Evolutionary conservation across 345 rosid species (phyloP).

Genomic region (Hibiscus trionum): DNA sequence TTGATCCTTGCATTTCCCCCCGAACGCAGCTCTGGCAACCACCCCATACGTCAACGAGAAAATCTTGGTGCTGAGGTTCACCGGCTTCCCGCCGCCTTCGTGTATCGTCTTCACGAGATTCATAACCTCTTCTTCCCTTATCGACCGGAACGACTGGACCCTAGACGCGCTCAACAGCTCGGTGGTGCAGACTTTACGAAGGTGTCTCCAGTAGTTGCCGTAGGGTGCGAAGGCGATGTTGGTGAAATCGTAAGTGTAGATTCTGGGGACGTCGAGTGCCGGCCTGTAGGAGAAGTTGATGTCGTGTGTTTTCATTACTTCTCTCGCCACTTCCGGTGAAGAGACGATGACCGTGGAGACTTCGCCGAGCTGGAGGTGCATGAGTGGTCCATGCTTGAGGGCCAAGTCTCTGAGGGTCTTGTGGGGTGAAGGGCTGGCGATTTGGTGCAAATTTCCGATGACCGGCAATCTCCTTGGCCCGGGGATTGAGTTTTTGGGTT

Average conservation of each 20-base stretch:
- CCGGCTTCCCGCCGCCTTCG: background rate
- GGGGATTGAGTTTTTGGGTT: background rate
- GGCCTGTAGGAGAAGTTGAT: background rate
- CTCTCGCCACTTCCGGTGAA: background rate
- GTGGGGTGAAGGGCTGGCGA: background rate
- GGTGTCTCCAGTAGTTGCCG: background rate
- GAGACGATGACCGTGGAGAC: background rate
- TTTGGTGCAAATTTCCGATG: background rate
- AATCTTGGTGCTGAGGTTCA: background rate
- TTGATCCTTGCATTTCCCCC: slow-evolving; percentile 6
- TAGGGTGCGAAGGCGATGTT: slow-evolving; percentile 8
- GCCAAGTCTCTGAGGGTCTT: background rate
- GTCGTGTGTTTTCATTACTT: background rate
- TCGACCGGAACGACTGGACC: background rate
- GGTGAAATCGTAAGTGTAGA: background rate
- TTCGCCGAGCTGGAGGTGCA: background rate
- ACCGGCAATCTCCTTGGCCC: background rate
- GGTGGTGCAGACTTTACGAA: background rate
- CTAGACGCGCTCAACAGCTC: background rate
- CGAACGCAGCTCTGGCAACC: background rate
- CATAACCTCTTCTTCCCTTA: background rate
- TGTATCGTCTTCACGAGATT: background rate
- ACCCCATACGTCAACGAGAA: slow-evolving; percentile 2
- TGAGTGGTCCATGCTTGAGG: slow-evolving; percentile 1
- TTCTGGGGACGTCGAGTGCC: background rate